A percentile compares a stretch with the other conserved stretches of the same genome.
Conservation (phyloP, 2,329 filamentous ascomycete genomes). For the Aspergillus fructus region DNA sequence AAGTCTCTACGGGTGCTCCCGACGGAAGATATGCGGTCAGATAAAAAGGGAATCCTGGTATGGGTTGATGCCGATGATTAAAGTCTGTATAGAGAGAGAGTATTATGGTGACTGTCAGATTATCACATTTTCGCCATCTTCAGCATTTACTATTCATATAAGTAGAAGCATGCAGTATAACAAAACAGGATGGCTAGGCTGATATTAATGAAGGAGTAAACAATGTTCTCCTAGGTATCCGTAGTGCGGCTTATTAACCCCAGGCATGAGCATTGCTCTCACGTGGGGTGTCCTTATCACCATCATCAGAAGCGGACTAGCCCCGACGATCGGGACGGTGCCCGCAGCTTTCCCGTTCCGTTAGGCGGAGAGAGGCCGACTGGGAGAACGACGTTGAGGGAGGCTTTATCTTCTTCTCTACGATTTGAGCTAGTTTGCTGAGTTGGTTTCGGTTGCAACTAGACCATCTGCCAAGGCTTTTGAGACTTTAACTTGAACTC, state of each 20-base stretch:
- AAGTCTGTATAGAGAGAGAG: background rate
- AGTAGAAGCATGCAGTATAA: background rate
- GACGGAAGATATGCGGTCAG: slow-evolving; percentile 64
- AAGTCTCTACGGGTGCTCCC: slow-evolving; percentile 80
- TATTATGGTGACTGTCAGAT: background rate
- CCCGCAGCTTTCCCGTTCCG: slow-evolving; percentile 22
- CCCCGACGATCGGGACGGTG: slow-evolving; percentile 18
- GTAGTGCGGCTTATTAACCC: background rate
- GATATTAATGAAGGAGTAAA: background rate
- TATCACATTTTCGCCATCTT: background rate
- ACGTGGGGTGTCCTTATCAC: slow-evolving; percentile 26
- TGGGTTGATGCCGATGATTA: slow-evolving; percentile 45
- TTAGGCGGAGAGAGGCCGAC: slow-evolving; percentile 19
- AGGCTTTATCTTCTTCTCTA: background rate
- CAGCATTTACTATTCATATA: background rate
- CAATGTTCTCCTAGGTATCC: background rate
- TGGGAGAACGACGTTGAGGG: background rate
- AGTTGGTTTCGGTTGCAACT: background rate
- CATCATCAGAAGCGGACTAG: slow-evolving; percentile 18
- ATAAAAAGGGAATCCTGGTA: slow-evolving; percentile 52
- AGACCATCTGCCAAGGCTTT: background rate
- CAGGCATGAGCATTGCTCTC: slow-evolving; percentile 10
- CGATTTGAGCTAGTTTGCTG: background rate
- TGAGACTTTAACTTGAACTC: background rate
- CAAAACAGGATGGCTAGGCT: background rate